Base-by-base conservation (phyloP, 192 early-diverging fungal species). In the Coemansia sp. region DNA sequence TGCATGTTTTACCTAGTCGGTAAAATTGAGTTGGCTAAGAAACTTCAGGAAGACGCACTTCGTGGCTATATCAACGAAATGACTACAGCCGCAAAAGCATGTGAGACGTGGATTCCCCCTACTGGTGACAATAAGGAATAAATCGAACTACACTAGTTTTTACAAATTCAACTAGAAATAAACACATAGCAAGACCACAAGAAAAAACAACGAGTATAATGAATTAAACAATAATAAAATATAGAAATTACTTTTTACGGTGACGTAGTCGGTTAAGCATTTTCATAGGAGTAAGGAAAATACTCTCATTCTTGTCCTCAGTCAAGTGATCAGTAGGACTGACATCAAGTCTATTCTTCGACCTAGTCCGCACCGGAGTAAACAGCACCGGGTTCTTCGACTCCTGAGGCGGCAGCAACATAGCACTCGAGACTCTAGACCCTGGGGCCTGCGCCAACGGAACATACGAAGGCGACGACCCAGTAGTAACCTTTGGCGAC, bases 251-350 rank as follows among this genome's bases (percentile, higher is more conserved):
- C 66, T 83, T 78, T 67, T 83, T 83, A 63, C 76, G 73, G 50
- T 77, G 68, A 49, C 81, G 81, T 60, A 83, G 24, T 0, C 81
- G 72, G 15, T 62, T 78, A 12, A 83, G 76, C 81, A 83, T 83
- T 72, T 83, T 83, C 62, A 83, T 78, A 1, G 81, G 81, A 1
- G 81, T 78, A 7, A 74, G 40, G 47, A 83, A 78, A 3, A 83
- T 78, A 43, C 76, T 83, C 5, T 77, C 75, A 22, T 53, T 83
- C 5, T 77, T 72, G 12, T 53, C 44, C 2, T 65, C 75, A 27
- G 27, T 1, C 27, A 27, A 27, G 3, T 29, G 49, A 52, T 64
- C 57, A 18, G 27, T 40, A 12, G 27, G 43, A 13, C 74, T 69
- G n/a, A 12, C 29, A 1, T 65, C 64, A 6, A 50, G 36, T 27